Conservation (phyloP, 805 yeast species). For the Lachancea lanzarotensis region DNA sequence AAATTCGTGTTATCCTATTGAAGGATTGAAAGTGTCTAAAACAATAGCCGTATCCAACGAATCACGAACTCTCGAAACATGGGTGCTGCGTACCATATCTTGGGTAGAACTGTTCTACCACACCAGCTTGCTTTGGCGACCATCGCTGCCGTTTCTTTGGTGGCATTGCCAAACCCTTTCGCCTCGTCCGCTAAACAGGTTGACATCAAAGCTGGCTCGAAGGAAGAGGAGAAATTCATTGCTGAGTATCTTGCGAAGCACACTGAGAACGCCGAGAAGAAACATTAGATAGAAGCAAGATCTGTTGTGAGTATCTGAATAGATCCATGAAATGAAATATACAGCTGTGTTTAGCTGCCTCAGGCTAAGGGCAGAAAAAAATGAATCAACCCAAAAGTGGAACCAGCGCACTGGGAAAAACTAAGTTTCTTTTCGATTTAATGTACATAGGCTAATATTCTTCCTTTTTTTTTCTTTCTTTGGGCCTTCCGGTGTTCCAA, state of each 20-base stretch:
- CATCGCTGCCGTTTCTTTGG: slow-evolving; percentile 71
- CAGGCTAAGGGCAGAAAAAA: no score
- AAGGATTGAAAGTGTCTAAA: neutral
- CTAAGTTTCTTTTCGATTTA: neutral
- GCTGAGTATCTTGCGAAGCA: slow-evolving; percentile 54
- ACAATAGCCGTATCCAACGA: no score
- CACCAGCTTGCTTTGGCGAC: slow-evolving; percentile 40
- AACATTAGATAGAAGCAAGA: slow-evolving; percentile 19
- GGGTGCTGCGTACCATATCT: slow-evolving; percentile 75
- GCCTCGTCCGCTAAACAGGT: slow-evolving; percentile 53
- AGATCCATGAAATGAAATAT: no score
- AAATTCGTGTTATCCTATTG: neutral
- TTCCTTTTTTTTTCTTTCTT: no score
- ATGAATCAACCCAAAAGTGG: no score
- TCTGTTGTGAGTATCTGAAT: no score
- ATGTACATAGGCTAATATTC: neutral
- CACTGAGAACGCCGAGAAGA: slow-evolving; percentile 14
- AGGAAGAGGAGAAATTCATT: slow-evolving; percentile 88
- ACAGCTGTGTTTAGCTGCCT: no score
- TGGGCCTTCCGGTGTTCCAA: no score
- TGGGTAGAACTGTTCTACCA: slow-evolving; percentile 75
- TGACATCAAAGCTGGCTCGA: slow-evolving; percentile 64
- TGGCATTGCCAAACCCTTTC: slow-evolving; percentile 66
- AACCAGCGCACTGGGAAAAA: no score
- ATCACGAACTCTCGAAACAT: slow-evolving; percentile 38